Evolutionary conservation across 2,329 filamentous ascomycete species (phyloP).

Genomic region (Fusarium decemcellulare): DNA sequence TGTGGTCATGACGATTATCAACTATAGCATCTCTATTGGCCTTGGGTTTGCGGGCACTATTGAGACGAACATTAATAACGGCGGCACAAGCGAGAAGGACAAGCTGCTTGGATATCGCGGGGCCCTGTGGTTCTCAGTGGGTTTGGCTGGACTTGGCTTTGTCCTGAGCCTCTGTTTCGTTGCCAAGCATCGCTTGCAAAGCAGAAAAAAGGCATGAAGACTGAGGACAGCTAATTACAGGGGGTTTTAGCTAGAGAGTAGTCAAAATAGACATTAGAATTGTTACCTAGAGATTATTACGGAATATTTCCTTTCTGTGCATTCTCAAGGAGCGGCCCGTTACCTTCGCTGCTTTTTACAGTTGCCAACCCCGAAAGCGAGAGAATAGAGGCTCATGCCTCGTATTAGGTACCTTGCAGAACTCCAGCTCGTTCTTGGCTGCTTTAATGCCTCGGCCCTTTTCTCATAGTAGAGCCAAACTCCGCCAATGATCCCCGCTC

Average conservation of each 20-base stretch:
- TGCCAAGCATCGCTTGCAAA: background rate
- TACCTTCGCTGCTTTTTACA: too few species aligned
- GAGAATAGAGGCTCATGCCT: background rate
- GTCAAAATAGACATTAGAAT: too few species aligned
- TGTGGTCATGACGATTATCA: constrained; percentile 19
- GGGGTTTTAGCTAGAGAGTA: background rate
- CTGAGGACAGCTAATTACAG: background rate
- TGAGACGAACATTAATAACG: constrained; percentile 12
- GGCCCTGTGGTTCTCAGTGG: constrained; percentile 13
- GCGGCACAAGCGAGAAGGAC: background rate
- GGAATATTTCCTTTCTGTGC: too few species aligned
- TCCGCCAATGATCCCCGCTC: background rate
- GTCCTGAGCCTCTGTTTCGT: constrained; percentile 12
- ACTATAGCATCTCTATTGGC: constrained; percentile 24
- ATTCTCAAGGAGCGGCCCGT: too few species aligned
- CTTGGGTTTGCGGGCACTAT: constrained; percentile 19
- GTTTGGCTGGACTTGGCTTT: constrained; percentile 14
- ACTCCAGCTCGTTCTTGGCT: background rate
- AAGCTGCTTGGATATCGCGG: constrained; percentile 17
- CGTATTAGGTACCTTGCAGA: too few species aligned
- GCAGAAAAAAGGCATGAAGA: background rate
- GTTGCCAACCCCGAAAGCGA: background rate
- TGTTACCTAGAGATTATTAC: too few species aligned
- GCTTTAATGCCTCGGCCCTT: background rate
- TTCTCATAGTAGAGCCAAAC: background rate